Evolutionary conservation across 1,284 basidiomycete species (phyloP).

Genomic region (Gastroboletus turbinatus): DNA sequence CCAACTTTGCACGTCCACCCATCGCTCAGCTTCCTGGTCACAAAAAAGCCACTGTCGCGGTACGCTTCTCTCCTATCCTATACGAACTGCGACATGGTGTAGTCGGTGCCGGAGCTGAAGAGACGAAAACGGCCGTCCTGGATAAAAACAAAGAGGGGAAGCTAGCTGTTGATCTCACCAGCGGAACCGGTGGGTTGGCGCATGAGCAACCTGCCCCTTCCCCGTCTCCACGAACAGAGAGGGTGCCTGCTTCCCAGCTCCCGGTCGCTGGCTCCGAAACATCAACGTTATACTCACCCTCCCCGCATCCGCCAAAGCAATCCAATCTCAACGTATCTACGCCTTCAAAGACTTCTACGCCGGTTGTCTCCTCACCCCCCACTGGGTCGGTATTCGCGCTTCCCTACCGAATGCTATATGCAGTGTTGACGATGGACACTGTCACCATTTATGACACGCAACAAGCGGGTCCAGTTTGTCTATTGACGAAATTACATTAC

Average conservation of each 20-base stretch:
- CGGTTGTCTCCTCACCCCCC: constrained; percentile 27
- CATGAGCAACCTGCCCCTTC: constrained; percentile 13
- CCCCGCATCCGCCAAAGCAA: constrained; percentile 48
- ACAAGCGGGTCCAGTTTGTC: constrained; percentile 88
- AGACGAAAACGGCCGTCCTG: constrained; percentile 51
- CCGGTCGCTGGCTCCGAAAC: constrained; percentile 21
- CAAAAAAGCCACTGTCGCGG: constrained; percentile 92
- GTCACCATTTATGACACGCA: constrained; percentile 97
- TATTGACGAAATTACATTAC: constrained; percentile 95
- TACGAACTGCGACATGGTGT: constrained; percentile 80
- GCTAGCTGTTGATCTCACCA: constrained; percentile 60
- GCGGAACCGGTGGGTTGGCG: constrained; percentile 19
- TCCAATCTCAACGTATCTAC: constrained; percentile 54
- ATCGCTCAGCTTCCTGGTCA: constrained; percentile 95
- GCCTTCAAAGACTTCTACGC: constrained; percentile 48
- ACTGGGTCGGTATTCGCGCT: constrained; percentile 77
- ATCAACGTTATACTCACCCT: constrained; percentile 49
- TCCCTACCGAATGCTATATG: constrained; percentile 93
- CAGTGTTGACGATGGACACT: constrained; percentile 95
- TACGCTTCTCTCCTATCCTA: constrained; percentile 90
- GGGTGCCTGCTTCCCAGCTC: constrained; percentile 39
- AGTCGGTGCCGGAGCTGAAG: constrained; percentile 40
- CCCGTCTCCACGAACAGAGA: constrained; percentile 22
- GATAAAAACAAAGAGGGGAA: constrained; percentile 71
- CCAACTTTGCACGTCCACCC: constrained; percentile 88